Evolutionary conservation across 345 rosid species (phyloP).

Genomic region (Lumnitzera littorea): DNA sequence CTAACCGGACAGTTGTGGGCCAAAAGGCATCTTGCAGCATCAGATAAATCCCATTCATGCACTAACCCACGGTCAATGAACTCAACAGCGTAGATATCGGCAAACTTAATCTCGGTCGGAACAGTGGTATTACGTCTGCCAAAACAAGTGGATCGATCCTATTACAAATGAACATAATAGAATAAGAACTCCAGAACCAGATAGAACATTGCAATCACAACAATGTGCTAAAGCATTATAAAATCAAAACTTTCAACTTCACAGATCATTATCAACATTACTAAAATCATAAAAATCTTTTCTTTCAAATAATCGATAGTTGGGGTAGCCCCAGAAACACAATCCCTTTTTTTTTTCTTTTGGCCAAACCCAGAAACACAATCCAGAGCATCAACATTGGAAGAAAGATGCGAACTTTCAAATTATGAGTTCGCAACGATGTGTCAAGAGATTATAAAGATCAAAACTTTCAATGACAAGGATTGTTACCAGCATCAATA

Average conservation of each 20-base stretch:
- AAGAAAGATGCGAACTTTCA: too few relatives aligned
- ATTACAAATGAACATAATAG: conserved; percentile 16
- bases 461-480: too few relatives aligned
- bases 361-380: too few relatives aligned
- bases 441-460: too few relatives aligned
- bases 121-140: conserved; percentile 31
- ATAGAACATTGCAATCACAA: neutral
- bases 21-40: conserved; percentile 34
- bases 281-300: too few relatives aligned
- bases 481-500: too few relatives aligned
- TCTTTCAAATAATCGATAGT: too few relatives aligned
- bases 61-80: conserved; percentile 27
- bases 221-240: neutral
- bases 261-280: too few relatives aligned
- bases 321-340: too few relatives aligned
- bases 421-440: too few relatives aligned
- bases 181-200: conserved; percentile 8
- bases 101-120: conserved; percentile 35
- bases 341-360: too few relatives aligned
- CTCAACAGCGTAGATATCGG: conserved; percentile 74
- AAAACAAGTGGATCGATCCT: conserved; percentile 49
- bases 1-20: conserved; percentile 44
- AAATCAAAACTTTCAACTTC: neutral
- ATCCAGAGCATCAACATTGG: too few relatives aligned
- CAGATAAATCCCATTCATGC: conserved; percentile 25